phyloP scores from a whole-genome alignment of 495 filamentous ascomycete genomes.

The Stereocaulon alpinum region DNA sequence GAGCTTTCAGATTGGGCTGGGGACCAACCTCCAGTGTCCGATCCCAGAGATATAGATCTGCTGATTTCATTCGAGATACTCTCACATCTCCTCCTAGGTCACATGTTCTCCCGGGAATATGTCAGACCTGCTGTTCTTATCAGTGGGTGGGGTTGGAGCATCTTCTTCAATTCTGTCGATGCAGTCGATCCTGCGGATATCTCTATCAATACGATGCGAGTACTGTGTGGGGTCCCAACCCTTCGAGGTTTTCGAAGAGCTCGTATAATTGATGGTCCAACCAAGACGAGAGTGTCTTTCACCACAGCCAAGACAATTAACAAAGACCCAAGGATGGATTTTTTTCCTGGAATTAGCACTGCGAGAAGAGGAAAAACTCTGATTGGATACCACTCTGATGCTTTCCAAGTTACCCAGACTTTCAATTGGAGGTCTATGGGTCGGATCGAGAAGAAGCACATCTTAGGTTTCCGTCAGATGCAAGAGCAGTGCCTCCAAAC shows the following conservation, averaged over 20 bases:
- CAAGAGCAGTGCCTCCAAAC: not conserved
- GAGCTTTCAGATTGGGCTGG: not conserved
- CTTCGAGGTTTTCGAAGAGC: slow-evolving; percentile 9
- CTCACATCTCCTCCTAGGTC: not conserved
- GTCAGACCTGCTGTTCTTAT: slow-evolving; percentile 5
- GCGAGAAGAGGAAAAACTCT: not conserved
- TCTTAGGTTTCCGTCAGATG: slow-evolving; percentile 13
- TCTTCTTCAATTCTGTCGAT: slow-evolving; percentile 13
- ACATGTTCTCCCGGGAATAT: not conserved
- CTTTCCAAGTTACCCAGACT: slow-evolving; percentile 7
- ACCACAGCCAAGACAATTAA: not conserved
- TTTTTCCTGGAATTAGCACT: slow-evolving; percentile 4
- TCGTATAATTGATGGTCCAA: slow-evolving; percentile 16
- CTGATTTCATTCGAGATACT: not conserved
- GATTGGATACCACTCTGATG: slow-evolving; percentile 14
- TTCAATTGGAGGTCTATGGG: not conserved
- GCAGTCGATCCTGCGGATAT: slow-evolving; percentile 7
- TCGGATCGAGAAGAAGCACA: not conserved
- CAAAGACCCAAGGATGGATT: not conserved
- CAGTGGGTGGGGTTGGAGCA: slow-evolving; percentile 14
- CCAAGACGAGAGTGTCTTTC: not conserved
- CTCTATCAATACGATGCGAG: not conserved
- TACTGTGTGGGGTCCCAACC: slow-evolving; percentile 10
- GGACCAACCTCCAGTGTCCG: too few species aligned
- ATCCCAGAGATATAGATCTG: not conserved